Percentiles rank a stretch among this genome's conserved stretches.
Conservation (phyloP, 2,329 filamentous ascomycete genomes). For the Penicillium sp. region DNA sequence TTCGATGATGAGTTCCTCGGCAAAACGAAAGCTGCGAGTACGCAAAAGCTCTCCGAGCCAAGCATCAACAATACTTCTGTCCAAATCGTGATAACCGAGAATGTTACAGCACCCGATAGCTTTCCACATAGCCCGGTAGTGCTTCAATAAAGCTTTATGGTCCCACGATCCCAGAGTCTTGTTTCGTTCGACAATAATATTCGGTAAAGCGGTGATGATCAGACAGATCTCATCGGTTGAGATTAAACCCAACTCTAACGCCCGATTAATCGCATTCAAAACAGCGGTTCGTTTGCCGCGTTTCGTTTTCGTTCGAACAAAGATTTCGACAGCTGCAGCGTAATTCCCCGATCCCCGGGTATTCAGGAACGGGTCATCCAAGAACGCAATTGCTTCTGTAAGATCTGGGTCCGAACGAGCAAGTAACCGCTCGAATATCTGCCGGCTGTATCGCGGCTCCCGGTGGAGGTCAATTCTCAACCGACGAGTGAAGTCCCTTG, state of each 20-base stretch:
- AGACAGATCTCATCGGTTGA: slow-evolving; percentile 31
- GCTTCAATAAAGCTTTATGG: slow-evolving; percentile 18
- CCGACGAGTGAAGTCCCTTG: slow-evolving; percentile 27
- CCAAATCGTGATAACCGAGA: slow-evolving; percentile 34
- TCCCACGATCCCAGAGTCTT: slow-evolving; percentile 16
- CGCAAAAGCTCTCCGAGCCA: slow-evolving; percentile 34
- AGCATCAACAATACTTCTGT: slow-evolving; percentile 25
- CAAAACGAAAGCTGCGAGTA: slow-evolving; percentile 20
- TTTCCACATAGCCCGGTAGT: slow-evolving; percentile 37
- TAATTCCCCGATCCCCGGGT: slow-evolving; percentile 38
- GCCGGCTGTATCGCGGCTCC: slow-evolving; percentile 36
- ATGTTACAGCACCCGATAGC: slow-evolving; percentile 38
- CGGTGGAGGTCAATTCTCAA: slow-evolving; percentile 34
- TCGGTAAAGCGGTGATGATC: slow-evolving; percentile 32
- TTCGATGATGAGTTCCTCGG: slow-evolving; percentile 32
- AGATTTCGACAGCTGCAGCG: slow-evolving; percentile 27
- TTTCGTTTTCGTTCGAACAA: slow-evolving; percentile 19
- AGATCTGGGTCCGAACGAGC: slow-evolving; percentile 12
- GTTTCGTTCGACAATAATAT: slow-evolving; percentile 16
- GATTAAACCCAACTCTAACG: slow-evolving; percentile 37
- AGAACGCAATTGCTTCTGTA: slow-evolving; percentile 30
- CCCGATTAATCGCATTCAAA: slow-evolving; percentile 28
- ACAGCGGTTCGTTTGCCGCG: slow-evolving; percentile 20
- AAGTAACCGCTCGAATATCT: slow-evolving; percentile 36
- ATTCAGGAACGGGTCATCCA: slow-evolving; percentile 40